Base-by-base conservation (phyloP, 2,329 filamentous ascomycete species). In the Exophiala sideris region DNA sequence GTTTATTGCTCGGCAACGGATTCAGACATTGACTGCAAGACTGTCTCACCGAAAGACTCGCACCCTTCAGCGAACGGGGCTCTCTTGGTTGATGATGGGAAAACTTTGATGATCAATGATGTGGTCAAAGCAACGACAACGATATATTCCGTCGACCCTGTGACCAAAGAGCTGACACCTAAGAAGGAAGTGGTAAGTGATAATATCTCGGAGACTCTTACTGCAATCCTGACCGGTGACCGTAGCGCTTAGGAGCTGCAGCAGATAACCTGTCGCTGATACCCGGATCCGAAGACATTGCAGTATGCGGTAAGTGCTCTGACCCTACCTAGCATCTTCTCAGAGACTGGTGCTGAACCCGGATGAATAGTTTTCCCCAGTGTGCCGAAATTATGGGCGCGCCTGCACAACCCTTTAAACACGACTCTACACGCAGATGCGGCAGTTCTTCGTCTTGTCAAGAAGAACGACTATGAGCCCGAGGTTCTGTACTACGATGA, bases 401-500 rank as follows among this genome's bases (percentile, higher is more conserved):
- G 41, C 29, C 46, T 59, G 18, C 20, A 56, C 12, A 24, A 52
- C 12, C 18, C 52, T 5, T 39, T 55, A 9, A 50, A 55, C 49
- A 12, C 39, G 4, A 32, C 12, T 24, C 3, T 48, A 12, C 52
- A 50, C 11, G 45, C 29, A 16, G 49, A 52, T 7, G 56, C 56
- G 5, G 56, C 44, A n/a, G 41, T 59, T 11, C 29, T 59, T 3
- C 56, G 56, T 12, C 49, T 59, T n/a, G 36, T 56, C 20, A 59
- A 59, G 38, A 48, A 45, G 7, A 56, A 56, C 12, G 21, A 56
- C 24, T 59, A 53, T 29, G 46, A 56, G 40, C 56, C 56, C 11
- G 56, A 59, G 21, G 35, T 59, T 32, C 34, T 59, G 50, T 59
- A 53, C 38, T 59, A 53, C 52, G 56, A 59, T 35, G 56, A 59